Evolutionary conservation across 768 basidiomycete species (phyloP).

Genomic region (Coprinopsis marcescibilis): DNA sequence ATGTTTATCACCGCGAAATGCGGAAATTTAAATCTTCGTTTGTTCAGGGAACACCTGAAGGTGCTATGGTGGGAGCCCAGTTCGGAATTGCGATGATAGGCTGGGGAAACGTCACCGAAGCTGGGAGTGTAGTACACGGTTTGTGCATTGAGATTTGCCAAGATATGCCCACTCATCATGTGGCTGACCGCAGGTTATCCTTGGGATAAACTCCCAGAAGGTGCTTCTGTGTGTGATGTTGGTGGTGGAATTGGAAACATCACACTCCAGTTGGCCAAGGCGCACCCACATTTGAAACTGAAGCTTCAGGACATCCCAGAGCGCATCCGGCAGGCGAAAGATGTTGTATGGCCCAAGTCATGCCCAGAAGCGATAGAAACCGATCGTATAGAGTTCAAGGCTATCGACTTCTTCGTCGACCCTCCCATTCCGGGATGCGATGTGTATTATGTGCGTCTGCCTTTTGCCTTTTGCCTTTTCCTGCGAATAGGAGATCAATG

Average conservation of each 20-base stretch:
- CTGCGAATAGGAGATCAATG: too few relatives aligned
- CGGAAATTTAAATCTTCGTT: conserved; percentile 3
- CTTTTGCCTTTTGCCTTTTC: not conserved
- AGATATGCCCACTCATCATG: not conserved
- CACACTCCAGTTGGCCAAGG: conserved; percentile 28
- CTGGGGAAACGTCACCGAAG: conserved; percentile 26
- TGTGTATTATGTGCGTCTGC: conserved; percentile 35
- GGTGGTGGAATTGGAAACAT: conserved; percentile 35
- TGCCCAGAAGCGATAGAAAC: conserved; percentile 31
- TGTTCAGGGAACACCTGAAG: conserved; percentile 13
- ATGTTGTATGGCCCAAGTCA: conserved; percentile 30
- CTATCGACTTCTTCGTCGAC: conserved; percentile 36
- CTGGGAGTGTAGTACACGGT: conserved; percentile 25
- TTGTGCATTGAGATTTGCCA: not conserved
- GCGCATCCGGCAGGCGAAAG: conserved; percentile 24
- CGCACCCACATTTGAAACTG: conserved; percentile 27
- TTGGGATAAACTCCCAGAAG: conserved; percentile 23
- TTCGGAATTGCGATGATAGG: conserved; percentile 31
- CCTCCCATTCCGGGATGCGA: conserved; percentile 30
- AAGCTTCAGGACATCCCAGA: conserved; percentile 32
- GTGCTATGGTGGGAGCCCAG: conserved; percentile 18
- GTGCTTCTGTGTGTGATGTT: conserved; percentile 32
- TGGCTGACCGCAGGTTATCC: conserved; percentile 24
- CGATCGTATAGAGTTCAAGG: conserved; percentile 29
- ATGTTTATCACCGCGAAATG: not conserved